phyloP scores from a whole-genome alignment of 1,284 basidiomycete genomes.

The Somion occarium region DNA sequence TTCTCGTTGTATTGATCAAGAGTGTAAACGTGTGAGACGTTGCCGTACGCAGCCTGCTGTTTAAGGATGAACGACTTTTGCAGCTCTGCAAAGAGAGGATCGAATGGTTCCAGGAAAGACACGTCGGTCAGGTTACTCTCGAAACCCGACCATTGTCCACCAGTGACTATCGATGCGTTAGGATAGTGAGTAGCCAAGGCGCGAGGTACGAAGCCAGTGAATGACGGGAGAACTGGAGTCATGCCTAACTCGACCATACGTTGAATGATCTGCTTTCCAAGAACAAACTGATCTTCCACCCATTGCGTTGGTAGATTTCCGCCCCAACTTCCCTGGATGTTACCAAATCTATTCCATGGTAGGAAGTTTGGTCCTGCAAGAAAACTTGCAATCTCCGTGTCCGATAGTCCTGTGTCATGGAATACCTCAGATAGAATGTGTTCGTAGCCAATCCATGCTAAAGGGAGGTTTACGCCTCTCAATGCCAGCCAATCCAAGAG shows the following conservation, averaged over 20 bases:
- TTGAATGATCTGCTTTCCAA: conserved; percentile 34
- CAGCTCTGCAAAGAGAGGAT: conserved; percentile 32
- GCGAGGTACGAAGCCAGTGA: conserved; percentile 39
- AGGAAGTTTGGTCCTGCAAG: conserved; percentile 40
- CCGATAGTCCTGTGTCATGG: conserved; percentile 33
- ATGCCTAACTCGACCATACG: conserved; percentile 42
- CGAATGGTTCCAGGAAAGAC: conserved; percentile 39
- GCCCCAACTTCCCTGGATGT: conserved; percentile 39
- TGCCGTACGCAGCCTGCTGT: conserved; percentile 35
- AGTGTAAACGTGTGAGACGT: conserved; percentile 38
- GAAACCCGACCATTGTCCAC: conserved; percentile 34
- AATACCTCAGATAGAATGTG: conserved; percentile 33
- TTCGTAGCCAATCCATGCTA: conserved; percentile 41
- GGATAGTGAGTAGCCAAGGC: conserved; percentile 30
- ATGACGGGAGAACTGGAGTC: conserved; percentile 40
- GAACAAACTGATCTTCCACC: conserved; percentile 34
- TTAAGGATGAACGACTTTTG: conserved; percentile 39
- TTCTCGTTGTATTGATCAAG: conserved; percentile 46
- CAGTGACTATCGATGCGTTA: conserved; percentile 33
- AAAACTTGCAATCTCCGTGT: conserved; percentile 32
- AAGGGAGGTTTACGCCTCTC: conserved; percentile 39
- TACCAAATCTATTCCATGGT: conserved; percentile 40
- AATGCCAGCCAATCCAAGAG: conserved; percentile 42
- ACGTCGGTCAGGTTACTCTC: conserved; percentile 29
- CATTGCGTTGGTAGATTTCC: conserved; percentile 32